Evolutionary conservation across 1,284 basidiomycete genomes (phyloP).

Genomic region (Ceratobasidium sp.): DNA sequence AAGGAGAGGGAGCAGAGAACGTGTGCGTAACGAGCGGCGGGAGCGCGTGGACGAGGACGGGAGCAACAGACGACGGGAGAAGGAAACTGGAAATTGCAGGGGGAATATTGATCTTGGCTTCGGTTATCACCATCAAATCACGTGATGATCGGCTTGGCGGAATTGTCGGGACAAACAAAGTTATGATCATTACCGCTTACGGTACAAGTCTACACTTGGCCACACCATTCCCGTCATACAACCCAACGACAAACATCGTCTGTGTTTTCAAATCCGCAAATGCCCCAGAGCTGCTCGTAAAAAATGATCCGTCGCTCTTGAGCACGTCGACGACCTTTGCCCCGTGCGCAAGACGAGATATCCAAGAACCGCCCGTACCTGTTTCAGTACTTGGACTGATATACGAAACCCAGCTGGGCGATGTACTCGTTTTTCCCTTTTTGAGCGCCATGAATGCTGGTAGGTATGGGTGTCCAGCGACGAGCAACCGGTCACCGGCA

Average conservation of each 20-base stretch:
- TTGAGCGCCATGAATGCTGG: slow-evolving; percentile 64
- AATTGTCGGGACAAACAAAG: not conserved
- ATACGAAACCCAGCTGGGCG: slow-evolving; percentile 71
- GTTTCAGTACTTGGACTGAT: slow-evolving; percentile 55
- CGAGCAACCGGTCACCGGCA: slow-evolving; percentile 63
- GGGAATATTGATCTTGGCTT: not conserved
- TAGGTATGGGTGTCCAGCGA: slow-evolving; percentile 75
- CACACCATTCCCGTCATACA: slow-evolving; percentile 33
- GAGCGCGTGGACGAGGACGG: slow-evolving; percentile 2
- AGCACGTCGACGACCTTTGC: slow-evolving; percentile 12
- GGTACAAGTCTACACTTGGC: slow-evolving; percentile 34
- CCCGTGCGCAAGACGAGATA: slow-evolving; percentile 57
- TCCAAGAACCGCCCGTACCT: slow-evolving; percentile 52
- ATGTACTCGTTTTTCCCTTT: slow-evolving; percentile 59
- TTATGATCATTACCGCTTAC: not conserved
- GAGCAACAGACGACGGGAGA: slow-evolving; percentile 1
- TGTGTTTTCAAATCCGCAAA: slow-evolving; percentile 36
- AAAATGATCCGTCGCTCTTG: slow-evolving; percentile 44
- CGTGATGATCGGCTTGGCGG: not conserved
- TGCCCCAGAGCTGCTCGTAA: slow-evolving; percentile 32
- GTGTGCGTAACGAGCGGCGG: slow-evolving; percentile 12
- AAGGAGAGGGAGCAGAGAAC: slow-evolving; percentile 8
- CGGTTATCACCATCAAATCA: slow-evolving; percentile 28
- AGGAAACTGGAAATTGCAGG: slow-evolving; percentile 16
- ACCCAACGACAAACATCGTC: slow-evolving; percentile 37